Conservation (phyloP, 176 grass and related monocot genomes). For the Oryza meyeriana region DNA sequence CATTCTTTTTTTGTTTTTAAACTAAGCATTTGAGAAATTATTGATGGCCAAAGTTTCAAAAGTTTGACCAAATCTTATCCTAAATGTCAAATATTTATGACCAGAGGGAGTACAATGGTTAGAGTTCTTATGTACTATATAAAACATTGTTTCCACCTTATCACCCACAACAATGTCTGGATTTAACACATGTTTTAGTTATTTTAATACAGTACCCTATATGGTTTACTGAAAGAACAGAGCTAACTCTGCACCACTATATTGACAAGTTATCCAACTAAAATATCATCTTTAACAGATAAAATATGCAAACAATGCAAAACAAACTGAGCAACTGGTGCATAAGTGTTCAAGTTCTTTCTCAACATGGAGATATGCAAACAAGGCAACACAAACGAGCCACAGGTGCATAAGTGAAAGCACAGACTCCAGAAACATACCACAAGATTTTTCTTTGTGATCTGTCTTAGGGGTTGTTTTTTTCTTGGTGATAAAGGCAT, state of each 20-base stretch:
- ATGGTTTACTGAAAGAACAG: neutral
- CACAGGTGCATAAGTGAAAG: conserved; percentile 12
- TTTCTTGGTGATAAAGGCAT: conserved; percentile 25
- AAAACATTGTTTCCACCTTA: neutral
- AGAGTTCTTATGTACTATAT: neutral
- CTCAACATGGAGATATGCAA: conserved; percentile 28
- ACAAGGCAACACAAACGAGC: neutral
- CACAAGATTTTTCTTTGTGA: conserved; percentile 27
- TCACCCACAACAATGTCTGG: neutral
- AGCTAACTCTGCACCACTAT: conserved; percentile 4
- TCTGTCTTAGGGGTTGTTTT: conserved; percentile 29
- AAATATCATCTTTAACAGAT: neutral
- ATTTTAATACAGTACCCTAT: neutral
- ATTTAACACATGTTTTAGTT: neutral
- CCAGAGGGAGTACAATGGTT: neutral
- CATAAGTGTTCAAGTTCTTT: conserved; percentile 4
- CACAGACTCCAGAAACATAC: conserved; percentile 38
- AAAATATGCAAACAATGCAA: neutral
- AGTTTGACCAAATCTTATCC: too few relatives aligned
- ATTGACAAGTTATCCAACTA: neutral
- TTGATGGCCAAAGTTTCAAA: too few relatives aligned
- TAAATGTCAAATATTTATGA: too few relatives aligned
- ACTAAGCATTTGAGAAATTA: too few relatives aligned
- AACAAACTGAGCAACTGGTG: neutral
- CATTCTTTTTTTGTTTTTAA: too few relatives aligned